Conservation (phyloP, 495 filamentous ascomycete genomes). For the Oleoguttula mirabilis region DNA sequence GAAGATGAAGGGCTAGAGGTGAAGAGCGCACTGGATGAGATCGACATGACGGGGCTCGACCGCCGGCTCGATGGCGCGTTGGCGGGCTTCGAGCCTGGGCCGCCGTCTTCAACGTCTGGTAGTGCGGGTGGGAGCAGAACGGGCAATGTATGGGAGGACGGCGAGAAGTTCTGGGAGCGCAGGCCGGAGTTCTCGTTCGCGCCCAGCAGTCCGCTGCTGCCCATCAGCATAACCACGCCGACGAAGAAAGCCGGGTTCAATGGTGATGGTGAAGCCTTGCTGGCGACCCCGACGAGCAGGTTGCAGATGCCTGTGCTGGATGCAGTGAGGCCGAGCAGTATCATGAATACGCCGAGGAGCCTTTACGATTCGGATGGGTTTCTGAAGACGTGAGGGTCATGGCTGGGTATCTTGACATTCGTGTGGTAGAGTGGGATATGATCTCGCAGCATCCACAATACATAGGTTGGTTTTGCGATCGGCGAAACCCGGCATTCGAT, state of each 20-base stretch:
- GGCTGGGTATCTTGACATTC: no score
- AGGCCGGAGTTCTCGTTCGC: not conserved
- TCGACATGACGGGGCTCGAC: conserved; percentile 11
- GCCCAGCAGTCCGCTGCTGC: conserved; percentile 4
- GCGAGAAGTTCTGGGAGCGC: conserved; percentile 20
- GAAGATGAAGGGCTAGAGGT: not conserved
- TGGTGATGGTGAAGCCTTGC: not conserved
- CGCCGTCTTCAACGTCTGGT: no score
- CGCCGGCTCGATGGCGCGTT: conserved; percentile 13
- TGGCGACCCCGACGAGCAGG: conserved; percentile 2
- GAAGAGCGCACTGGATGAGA: conserved; percentile 14
- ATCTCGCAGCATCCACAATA: no score
- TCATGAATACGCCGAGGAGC: conserved; percentile 20
- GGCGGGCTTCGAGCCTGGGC: conserved; percentile 11
- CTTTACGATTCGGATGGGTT: conserved; percentile 37
- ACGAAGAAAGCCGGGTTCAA: conserved; percentile 5
- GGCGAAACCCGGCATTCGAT: no score
- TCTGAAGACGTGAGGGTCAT: conserved; percentile 33
- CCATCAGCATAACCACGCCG: not conserved
- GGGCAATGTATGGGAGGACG: conserved; percentile 23
- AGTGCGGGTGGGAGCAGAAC: not conserved
- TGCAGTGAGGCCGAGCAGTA: conserved; percentile 7
- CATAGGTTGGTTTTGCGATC: no score
- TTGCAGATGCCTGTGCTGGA: conserved; percentile 1
- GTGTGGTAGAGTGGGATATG: no score